Percentiles rank a stretch among this genome's conserved stretches.
Conservation (phyloP, 2,329 filamentous ascomycete genomes). For the Neofusicoccum laricinum region DNA sequence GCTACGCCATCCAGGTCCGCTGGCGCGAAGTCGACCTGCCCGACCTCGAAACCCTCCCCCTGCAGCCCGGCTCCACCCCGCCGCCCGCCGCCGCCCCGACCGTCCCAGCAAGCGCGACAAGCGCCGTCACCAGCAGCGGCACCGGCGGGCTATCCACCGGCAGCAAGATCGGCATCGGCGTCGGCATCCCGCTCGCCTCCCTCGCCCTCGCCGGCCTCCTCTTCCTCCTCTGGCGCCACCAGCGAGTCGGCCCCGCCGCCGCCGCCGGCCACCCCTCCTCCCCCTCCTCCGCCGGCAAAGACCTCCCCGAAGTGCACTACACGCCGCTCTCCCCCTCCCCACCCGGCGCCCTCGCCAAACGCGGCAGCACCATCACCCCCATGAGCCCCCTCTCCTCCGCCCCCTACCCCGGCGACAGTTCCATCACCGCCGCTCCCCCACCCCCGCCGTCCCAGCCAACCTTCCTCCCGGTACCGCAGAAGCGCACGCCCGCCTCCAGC, state of each 20-base stretch:
- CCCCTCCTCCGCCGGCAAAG: background rate
- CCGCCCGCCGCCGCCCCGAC: background rate
- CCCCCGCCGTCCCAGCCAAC: background rate
- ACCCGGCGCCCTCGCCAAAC: background rate
- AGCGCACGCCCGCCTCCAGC: background rate
- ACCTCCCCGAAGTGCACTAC: background rate
- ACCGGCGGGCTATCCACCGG: background rate
- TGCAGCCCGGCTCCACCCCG: background rate
- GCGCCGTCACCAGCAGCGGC: background rate
- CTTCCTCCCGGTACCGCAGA: background rate
- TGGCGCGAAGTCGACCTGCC: background rate
- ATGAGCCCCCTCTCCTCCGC: background rate
- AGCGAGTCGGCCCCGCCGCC: no score
- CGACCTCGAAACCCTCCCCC: background rate
- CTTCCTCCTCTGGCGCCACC: background rate
- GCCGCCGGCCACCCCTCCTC: background rate
- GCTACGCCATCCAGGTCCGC: background rate
- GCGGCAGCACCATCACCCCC: background rate
- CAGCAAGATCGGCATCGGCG: conserved; percentile 27
- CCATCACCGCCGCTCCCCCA: background rate
- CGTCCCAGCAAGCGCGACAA: background rate
- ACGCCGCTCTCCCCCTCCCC: background rate
- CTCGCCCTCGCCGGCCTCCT: conserved; percentile 45
- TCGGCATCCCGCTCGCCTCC: conserved; percentile 54
- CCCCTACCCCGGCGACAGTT: no score